These are phyloP conservation scores for Lachancea sp. DNA, from an alignment of 805 yeast genomes.

Conservation along the genomic window DNA sequence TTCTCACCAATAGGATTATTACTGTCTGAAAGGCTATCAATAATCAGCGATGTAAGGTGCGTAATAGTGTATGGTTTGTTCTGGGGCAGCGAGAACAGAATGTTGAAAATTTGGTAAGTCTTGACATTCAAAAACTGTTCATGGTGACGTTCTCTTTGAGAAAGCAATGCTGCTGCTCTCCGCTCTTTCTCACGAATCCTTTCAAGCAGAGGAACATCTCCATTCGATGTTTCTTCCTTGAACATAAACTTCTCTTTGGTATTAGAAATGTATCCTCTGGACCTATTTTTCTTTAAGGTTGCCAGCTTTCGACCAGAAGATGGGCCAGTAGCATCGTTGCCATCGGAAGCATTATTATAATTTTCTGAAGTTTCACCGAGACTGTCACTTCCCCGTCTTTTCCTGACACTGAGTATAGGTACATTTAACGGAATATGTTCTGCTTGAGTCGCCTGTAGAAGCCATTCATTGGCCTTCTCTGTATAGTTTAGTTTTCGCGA, in stretches of 20 bases:
- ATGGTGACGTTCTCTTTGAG: conserved; percentile 24
- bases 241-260: conserved; percentile 16
- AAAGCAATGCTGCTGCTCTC: conserved; percentile 21
- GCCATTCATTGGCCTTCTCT: conserved; percentile 24
- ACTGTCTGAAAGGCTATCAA: conserved; percentile 29
- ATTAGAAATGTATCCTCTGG: conserved; percentile 16
- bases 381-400: conserved; percentile 21
- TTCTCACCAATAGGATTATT: conserved; percentile 29
- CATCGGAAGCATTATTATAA: too few species aligned
- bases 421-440: conserved; percentile 18
- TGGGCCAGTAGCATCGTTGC: background rate
- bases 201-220: conserved; percentile 22
- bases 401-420: conserved; percentile 18
- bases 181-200: conserved; percentile 27
- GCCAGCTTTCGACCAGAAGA: background rate
- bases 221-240: conserved; percentile 11
- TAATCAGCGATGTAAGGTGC: conserved; percentile 22
- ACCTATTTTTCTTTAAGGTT: conserved; percentile 1
- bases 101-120: conserved; percentile 27
- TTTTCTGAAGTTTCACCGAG: background rate
- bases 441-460: background rate
- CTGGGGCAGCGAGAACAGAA: conserved; percentile 19
- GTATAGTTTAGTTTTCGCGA: conserved; percentile 25
- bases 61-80: conserved; percentile 28
- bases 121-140: conserved; percentile 26